These are phyloP conservation scores for Trypanosoma vivax DNA, from an alignment of 208 protist genomes.

Conservation along the genomic window DNA sequence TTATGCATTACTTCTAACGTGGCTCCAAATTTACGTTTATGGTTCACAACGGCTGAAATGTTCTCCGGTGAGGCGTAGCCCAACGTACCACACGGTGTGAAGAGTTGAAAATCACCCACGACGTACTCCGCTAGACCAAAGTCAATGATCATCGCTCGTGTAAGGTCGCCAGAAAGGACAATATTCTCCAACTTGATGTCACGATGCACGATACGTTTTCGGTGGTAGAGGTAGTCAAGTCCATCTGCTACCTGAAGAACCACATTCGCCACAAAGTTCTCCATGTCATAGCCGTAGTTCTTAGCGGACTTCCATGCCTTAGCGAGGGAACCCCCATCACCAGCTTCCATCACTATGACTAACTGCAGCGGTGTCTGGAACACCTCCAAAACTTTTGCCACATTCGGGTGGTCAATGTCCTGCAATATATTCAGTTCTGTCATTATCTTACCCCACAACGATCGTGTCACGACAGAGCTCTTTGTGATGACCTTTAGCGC, in stretches of 20 bases:
- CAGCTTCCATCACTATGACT: constrained; percentile 69
- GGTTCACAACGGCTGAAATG: constrained; percentile 28
- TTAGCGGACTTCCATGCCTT: constrained; percentile 36
- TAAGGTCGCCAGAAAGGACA: constrained; percentile 59
- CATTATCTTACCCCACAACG: constrained; percentile 35
- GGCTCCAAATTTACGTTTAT: constrained; percentile 24
- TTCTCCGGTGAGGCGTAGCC: constrained; percentile 75
- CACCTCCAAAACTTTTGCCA: constrained; percentile 46
- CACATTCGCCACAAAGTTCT: constrained; percentile 57
- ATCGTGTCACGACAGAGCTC: constrained; percentile 18
- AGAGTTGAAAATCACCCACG: constrained; percentile 18
- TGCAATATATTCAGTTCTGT: constrained; percentile 51
- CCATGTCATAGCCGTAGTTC: constrained; percentile 27
- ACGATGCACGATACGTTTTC: constrained; percentile 59
- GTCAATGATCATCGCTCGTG: constrained; percentile 68
- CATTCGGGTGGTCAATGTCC: constrained; percentile 41
- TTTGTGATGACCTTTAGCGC: constrained; percentile 67
- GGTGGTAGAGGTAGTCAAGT: constrained; percentile 64
- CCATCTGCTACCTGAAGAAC: constrained; percentile 44
- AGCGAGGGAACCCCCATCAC: constrained; percentile 55
- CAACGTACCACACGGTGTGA: constrained; percentile 36
- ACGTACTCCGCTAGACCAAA: constrained; percentile 76
- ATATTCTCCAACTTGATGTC: constrained; percentile 89
- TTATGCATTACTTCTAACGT: constrained; percentile 42
- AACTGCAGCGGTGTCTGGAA: constrained; percentile 62